These are phyloP conservation scores for Ephemerocybe angulata DNA, from an alignment of 768 basidiomycete species.

Conservation along the genomic window DNA sequence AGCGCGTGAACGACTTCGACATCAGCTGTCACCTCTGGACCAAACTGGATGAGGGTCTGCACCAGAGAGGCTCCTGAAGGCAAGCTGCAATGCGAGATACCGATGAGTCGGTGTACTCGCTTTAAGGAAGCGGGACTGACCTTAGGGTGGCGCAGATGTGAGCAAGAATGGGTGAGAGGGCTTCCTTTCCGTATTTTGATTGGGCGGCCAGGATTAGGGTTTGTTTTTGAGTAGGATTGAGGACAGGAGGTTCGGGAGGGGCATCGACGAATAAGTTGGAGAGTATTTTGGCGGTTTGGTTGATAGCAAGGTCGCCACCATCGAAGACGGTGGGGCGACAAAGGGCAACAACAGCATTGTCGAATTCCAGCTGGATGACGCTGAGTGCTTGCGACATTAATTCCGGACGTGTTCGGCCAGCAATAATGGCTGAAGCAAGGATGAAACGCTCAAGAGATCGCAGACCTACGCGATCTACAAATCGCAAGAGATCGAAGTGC, in stretches of 20 bases:
- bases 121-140: slow-evolving; percentile 35
- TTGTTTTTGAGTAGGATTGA: slow-evolving; percentile 72
- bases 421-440: slow-evolving; percentile 69
- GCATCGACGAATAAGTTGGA: slow-evolving; percentile 74
- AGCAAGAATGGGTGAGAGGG: slow-evolving; percentile 68
- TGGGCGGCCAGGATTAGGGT: slow-evolving; percentile 72
- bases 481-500: slow-evolving; percentile 79
- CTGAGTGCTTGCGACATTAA: slow-evolving; percentile 60
- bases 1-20: slow-evolving; percentile 65
- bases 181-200: slow-evolving; percentile 77
- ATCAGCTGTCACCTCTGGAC: slow-evolving; percentile 76
- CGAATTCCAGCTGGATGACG: slow-evolving; percentile 75
- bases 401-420: slow-evolving; percentile 53
- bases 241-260: slow-evolving; percentile 61
- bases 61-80: slow-evolving; percentile 65
- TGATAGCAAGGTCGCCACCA: slow-evolving; percentile 70
- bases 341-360: slow-evolving; percentile 69
- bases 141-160: slow-evolving; percentile 72
- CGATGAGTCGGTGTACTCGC: slow-evolving; percentile 6
- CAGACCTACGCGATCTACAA: slow-evolving; percentile 77
- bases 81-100: slow-evolving; percentile 41
- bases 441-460: slow-evolving; percentile 77
- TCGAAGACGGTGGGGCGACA: slow-evolving; percentile 82
- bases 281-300: slow-evolving; percentile 76
- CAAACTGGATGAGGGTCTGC: slow-evolving; percentile 72